Conservation (phyloP, 441 rosid genomes). For the Viola pubescens region DNA sequence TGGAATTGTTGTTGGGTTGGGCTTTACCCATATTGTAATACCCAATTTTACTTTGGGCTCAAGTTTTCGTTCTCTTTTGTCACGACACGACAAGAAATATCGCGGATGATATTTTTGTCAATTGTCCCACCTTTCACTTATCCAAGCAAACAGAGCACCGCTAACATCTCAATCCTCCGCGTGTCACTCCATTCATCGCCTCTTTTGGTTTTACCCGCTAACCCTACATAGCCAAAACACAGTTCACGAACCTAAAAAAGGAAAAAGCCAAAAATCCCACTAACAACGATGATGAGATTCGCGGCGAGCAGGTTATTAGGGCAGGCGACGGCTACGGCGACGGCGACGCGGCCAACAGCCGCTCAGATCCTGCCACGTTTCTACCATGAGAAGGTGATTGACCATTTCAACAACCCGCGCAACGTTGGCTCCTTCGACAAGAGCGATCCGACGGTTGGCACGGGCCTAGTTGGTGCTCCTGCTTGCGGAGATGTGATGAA, state of each 20-base stretch:
- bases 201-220: neutral
- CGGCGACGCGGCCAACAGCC: slow-evolving; percentile 17
- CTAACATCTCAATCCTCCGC: slow-evolving; percentile 26
- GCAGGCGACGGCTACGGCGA: slow-evolving; percentile 5
- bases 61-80: no score
- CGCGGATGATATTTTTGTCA: no score
- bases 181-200: slow-evolving; percentile 20
- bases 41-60: no score
- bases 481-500: slow-evolving; percentile 98
- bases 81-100: no score
- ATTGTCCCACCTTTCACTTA: neutral
- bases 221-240: slow-evolving; percentile 2
- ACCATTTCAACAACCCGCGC: slow-evolving; percentile 86
- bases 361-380: slow-evolving; percentile 30
- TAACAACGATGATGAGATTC: slow-evolving; percentile 36
- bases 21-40: no score
- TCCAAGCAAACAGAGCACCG: neutral
- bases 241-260: neutral
- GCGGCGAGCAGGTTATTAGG: slow-evolving; percentile 22
- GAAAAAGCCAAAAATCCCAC: neutral
- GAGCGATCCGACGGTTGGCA: slow-evolving; percentile 68
- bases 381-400: slow-evolving; percentile 86
- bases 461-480: slow-evolving; percentile 93
- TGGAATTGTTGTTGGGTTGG: neutral
- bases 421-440: slow-evolving; percentile 91